Percentiles rank a stretch among this genome's conserved stretches.
Conservation (phyloP, 2,329 filamentous ascomycete species). For the Myriosclerotinia curreyana region DNA sequence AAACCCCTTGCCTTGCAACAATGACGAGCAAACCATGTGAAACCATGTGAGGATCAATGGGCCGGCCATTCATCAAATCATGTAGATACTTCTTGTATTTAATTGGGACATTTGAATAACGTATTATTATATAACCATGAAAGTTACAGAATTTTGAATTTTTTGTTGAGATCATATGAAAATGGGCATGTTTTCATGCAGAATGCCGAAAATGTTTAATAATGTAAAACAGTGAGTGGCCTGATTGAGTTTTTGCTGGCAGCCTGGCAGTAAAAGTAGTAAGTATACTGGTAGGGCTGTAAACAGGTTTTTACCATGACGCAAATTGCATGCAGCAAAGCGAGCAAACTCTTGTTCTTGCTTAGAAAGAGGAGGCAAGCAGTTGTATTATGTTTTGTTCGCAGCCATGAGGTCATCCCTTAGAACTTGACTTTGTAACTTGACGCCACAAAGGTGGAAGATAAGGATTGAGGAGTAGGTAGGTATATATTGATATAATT, state of each 20-base stretch:
- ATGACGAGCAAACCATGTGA: slow-evolving; percentile 17
- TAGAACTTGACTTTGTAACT: neutral
- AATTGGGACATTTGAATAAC: no score
- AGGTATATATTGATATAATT: slow-evolving; percentile 4
- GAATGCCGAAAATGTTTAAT: no score
- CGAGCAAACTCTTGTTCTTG: neutral
- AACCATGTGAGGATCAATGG: slow-evolving; percentile 13
- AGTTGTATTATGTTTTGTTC: neutral
- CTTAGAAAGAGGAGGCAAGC: neutral
- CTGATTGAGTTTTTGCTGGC: no score
- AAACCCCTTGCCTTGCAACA: slow-evolving; percentile 2
- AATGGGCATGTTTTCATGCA: no score
- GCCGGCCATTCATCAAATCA: no score
- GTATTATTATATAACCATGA: no score
- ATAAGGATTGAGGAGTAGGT: neutral
- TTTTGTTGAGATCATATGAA: no score
- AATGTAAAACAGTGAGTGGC: no score
- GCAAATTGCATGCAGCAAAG: neutral
- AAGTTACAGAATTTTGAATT: no score
- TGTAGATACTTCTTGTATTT: no score
- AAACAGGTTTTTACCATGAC: slow-evolving; percentile 20
- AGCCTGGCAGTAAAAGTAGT: no score
- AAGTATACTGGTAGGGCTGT: no score
- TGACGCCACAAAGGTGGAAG: slow-evolving; percentile 3
- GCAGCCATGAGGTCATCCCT: slow-evolving; percentile 7